Evolutionary conservation across 1,284 basidiomycete species (phyloP).

Genomic region (Fomitopsis pinicola): DNA sequence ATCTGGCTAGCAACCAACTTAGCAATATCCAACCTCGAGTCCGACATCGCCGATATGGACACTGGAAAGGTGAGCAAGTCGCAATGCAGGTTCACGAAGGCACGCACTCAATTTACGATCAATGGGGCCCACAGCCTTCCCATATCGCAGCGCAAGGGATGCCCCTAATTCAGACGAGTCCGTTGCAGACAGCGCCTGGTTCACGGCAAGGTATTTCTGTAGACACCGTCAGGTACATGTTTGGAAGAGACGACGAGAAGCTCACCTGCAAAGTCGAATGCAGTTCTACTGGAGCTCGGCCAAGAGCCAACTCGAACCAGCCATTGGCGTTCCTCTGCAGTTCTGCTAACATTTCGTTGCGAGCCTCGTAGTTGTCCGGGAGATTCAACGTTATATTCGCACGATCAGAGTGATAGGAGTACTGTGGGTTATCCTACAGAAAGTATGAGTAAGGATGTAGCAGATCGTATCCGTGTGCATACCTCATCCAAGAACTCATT

Average conservation of each 20-base stretch:
- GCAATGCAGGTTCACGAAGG: background rate
- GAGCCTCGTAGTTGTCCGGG: constrained; percentile 83
- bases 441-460: background rate
- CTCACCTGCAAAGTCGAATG: constrained; percentile 86
- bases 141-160: constrained; percentile 82
- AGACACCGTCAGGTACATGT: background rate
- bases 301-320: constrained; percentile 86
- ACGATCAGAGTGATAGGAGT: constrained; percentile 79
- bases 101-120: constrained; percentile 73
- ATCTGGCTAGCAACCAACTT: constrained; percentile 78
- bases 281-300: constrained; percentile 87
- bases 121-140: constrained; percentile 73
- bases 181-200: constrained; percentile 60
- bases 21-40: constrained; percentile 69
- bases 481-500: constrained; percentile 93
- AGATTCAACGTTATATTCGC: constrained; percentile 76
- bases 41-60: constrained; percentile 55
- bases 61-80: constrained; percentile 31
- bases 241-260: background rate
- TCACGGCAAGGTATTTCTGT: constrained; percentile 80
- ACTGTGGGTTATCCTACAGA: constrained; percentile 80
- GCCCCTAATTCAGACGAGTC: constrained; percentile 87
- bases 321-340: constrained; percentile 70
- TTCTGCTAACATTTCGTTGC: constrained; percentile 81
- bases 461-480: constrained; percentile 13